Evolutionary conservation across 805 yeast genomes (phyloP).

Genomic region (Cyberlindnera euphorbiiphila): DNA sequence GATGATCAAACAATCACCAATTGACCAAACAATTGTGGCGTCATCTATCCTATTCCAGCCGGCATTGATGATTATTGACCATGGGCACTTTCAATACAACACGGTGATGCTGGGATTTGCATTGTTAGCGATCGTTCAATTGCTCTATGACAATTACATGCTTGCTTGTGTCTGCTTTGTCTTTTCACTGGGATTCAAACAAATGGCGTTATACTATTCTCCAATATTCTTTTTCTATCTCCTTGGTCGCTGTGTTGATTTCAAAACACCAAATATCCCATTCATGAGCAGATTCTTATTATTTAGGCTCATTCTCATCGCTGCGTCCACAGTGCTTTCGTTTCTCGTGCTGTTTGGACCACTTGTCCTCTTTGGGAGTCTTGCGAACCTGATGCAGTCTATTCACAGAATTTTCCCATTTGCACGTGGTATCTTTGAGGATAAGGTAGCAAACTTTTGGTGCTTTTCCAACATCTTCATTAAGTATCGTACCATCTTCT

Average conservation of each 20-base stretch:
- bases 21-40: conserved; percentile 73
- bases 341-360: conserved; percentile 56
- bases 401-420: conserved; percentile 87
- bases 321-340: conserved; percentile 56
- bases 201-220: conserved; percentile 91
- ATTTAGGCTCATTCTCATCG: conserved; percentile 58
- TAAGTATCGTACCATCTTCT: conserved; percentile 59
- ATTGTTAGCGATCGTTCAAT: conserved; percentile 59
- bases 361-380: conserved; percentile 44
- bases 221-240: conserved; percentile 84
- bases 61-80: conserved; percentile 77
- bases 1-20: conserved; percentile 50
- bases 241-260: conserved; percentile 45
- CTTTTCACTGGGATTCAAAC: conserved; percentile 78
- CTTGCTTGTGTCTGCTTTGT: conserved; percentile 77
- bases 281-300: conserved; percentile 40
- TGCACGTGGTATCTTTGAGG: conserved; percentile 91
- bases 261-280: conserved; percentile 10
- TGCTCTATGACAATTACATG: conserved; percentile 59
- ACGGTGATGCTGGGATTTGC: conserved; percentile 91
- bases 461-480: conserved; percentile 81
- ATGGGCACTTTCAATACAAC: conserved; percentile 96
- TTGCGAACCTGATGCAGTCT: conserved; percentile 40
- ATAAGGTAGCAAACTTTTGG: conserved; percentile 97
- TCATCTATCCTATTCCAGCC: conserved; percentile 86